phyloP scores from a whole-genome alignment of 331 rosid species.

The Rosa hybrid region DNA sequence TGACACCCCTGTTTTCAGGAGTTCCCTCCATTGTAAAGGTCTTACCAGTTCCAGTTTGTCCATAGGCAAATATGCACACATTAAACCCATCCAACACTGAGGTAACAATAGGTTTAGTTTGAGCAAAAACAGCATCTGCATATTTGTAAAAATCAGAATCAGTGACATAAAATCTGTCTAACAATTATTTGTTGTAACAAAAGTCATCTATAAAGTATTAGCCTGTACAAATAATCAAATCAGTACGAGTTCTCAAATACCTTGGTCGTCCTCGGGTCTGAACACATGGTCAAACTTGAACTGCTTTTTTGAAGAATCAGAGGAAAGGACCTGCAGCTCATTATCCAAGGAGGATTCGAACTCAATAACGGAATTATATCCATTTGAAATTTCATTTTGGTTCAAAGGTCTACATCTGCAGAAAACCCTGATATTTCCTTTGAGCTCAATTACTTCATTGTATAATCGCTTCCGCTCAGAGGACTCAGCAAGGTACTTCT shows the following conservation, averaged over 20 bases:
- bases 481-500: conserved; percentile 63
- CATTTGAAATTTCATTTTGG: conserved; percentile 54
- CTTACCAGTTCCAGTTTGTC: conserved; percentile 99
- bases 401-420: conserved; percentile 95
- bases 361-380: conserved; percentile 57
- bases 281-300: conserved; percentile 89
- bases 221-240: conserved; percentile 7
- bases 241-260: conserved; percentile 37
- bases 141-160: conserved; percentile 19
- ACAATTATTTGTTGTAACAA: background rate
- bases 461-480: conserved; percentile 75
- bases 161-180: background rate
- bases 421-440: conserved; percentile 91
- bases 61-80: conserved; percentile 94
- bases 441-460: conserved; percentile 90
- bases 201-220: background rate
- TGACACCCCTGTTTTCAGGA: conserved; percentile 85
- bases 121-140: conserved; percentile 78
- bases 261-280: conserved; percentile 82
- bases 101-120: conserved; percentile 77
- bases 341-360: conserved; percentile 68
- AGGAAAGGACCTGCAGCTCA: conserved; percentile 74
- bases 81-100: conserved; percentile 96
- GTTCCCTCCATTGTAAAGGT: conserved; percentile 99
- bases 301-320: conserved; percentile 88